Evolutionary conservation across 371 early-diverging fungal species (phyloP), one percentile per base, ranked within the genome.

Genomic region (Blakeslea trispora): DNA sequence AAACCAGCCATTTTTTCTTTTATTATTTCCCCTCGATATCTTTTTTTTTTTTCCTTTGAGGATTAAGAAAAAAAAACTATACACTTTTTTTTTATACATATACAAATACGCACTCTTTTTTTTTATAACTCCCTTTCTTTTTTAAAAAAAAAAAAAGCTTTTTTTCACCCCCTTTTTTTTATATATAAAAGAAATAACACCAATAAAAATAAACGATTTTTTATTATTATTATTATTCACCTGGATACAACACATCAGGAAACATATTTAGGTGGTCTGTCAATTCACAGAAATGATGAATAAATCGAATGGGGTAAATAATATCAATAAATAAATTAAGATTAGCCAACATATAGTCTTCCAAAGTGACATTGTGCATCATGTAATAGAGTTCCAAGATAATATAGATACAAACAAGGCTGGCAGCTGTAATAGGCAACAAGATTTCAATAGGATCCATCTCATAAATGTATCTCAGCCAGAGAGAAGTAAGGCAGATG

Each of bases 281-380:
- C 19, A 79, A 51, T 53, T 79, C 79, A 50, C 79, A 79, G 19
- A 71, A 35, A 55, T 79, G 74, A 42, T 79, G 79, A n/a, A 79
- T 59, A 39, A 74, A 79, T 11, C 76, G 71, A 42, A 79, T 70
- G 15, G 79, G 79, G 45, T 76, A 79, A 17, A 67, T 50, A 8
- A 71, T 41, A 49, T 79, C 79, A 34, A 79, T 59, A 55, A 68
- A 79, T 24, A 76, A 65, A 32, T 58, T 72, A 39, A 74, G 41
- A 54, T 74, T 79, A 51, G 74, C 76, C 15, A 76, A 59, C 5
- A 79, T 64, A 49, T 59, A 71, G 37, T 79, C 79, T 45, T 75
- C 72, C 10, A 55, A 60, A 13, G 66, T 68, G 40, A 72, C 54
- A 22, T 53, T 56, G n/a, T 66, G 61, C 69, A 70, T 70, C 23